Conservation (phyloP, 306 rosid genomes). For the Vachellia collinsii region DNA sequence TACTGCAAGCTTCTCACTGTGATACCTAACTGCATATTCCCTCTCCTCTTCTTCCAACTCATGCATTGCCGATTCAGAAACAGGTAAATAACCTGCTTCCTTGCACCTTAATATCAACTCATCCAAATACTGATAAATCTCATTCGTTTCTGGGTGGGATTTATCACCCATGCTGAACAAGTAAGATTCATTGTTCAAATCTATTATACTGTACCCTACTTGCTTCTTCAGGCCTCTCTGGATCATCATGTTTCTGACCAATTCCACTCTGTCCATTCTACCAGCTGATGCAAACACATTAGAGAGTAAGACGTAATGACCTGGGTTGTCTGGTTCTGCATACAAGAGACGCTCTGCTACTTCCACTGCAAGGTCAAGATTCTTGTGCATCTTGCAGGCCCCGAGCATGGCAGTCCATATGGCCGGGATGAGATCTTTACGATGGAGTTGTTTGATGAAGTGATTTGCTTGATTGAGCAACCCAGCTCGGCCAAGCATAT, state of each 20-base stretch:
- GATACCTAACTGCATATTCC: conserved; percentile 85
- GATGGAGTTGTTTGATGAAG: conserved; percentile 49
- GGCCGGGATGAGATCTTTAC: conserved; percentile 56
- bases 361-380: conserved; percentile 63
- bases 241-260: conserved; percentile 69
- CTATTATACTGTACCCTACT: conserved; percentile 82
- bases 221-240: conserved; percentile 65
- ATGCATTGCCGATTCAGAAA: conserved; percentile 63
- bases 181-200: conserved; percentile 53
- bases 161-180: conserved; percentile 85
- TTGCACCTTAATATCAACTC: conserved; percentile 66
- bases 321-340: conserved; percentile 81
- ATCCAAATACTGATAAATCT: conserved; percentile 63
- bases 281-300: conserved; percentile 81
- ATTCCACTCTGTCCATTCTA: conserved; percentile 76
- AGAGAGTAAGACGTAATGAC: conserved; percentile 85
- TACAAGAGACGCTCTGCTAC: conserved; percentile 75
- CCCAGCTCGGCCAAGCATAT: conserved; percentile 90
- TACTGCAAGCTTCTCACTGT: conserved; percentile 90
- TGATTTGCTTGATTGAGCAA: conserved; percentile 69
- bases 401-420: conserved; percentile 71
- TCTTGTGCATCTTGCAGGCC: conserved; percentile 71
- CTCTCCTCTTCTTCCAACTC: conserved; percentile 91
- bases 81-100: conserved; percentile 69
- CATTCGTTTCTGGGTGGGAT: conserved; percentile 58